Percentiles rank a stretch among this genome's conserved stretches.
Evolutionary conservation across 108 stramenopile genomes (phyloP).

Genomic region (Nitzschia putrida): DNA sequence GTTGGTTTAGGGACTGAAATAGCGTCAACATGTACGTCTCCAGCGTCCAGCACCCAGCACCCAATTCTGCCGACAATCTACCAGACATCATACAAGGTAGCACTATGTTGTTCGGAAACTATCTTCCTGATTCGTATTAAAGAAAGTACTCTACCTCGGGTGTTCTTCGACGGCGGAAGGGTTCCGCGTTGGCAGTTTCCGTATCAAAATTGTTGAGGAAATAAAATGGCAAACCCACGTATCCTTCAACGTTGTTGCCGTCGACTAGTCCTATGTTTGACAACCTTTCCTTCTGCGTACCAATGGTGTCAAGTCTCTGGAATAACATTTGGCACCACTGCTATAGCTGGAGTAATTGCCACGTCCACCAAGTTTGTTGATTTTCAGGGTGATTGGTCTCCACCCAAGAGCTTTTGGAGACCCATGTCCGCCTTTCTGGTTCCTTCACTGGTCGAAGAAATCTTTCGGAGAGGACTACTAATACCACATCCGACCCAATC

Average conservation of each 20-base stretch:
- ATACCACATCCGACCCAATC: constrained; percentile 3
- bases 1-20: too few relatives aligned
- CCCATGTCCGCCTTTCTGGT: constrained; percentile 33
- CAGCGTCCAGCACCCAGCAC: too few relatives aligned
- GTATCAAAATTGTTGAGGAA: too few relatives aligned
- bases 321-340: constrained; percentile 26
- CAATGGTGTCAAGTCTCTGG: constrained; percentile 19
- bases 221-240: background rate
- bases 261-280: constrained; percentile 23
- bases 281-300: constrained; percentile 16
- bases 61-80: too few relatives aligned
- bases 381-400: constrained; percentile 24
- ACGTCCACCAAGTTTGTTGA: constrained; percentile 31
- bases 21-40: too few relatives aligned
- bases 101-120: too few relatives aligned
- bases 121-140: too few relatives aligned
- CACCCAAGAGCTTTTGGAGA: constrained; percentile 19
- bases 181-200: too few relatives aligned
- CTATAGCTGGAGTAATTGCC: constrained; percentile 20
- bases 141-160: too few relatives aligned
- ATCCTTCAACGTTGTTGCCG: background rate
- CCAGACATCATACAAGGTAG: too few relatives aligned
- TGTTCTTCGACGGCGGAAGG: too few relatives aligned
- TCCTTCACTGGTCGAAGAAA: constrained; percentile 40
- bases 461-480: constrained; percentile 38